Percentiles rank a stretch among this genome's conserved stretches.
phyloP scores from a whole-genome alignment of 495 filamentous ascomycete genomes.

The Amphirosellinia nigrospora region DNA sequence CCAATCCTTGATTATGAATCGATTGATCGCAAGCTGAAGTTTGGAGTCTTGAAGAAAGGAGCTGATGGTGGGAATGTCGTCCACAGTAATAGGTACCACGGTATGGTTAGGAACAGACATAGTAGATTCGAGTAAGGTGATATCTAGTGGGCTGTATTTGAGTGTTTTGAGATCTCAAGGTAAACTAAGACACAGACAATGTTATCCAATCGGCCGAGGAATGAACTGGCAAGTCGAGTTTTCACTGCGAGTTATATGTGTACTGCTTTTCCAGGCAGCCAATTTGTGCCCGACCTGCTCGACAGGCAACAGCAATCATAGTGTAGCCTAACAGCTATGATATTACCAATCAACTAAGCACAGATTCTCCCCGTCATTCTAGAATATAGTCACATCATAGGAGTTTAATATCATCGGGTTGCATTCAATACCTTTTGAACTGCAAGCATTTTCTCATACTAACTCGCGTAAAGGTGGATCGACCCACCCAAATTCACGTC shows the following conservation, averaged over 20 bases:
- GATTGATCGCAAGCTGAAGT: constrained; percentile 42
- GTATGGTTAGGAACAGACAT: constrained; percentile 26
- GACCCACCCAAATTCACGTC: no score
- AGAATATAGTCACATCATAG: no score
- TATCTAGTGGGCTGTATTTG: background rate
- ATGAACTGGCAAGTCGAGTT: background rate
- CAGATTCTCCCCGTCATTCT: no score
- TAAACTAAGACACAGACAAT: background rate
- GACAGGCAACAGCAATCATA: background rate
- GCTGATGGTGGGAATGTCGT: constrained; percentile 32
- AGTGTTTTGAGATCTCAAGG: no score
- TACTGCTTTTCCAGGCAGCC: background rate
- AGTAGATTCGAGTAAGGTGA: background rate
- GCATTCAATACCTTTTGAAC: no score
- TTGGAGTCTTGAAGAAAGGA: constrained; percentile 39
- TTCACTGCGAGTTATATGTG: background rate
- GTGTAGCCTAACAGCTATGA: background rate
- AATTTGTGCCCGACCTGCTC: background rate
- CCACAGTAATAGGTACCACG: constrained; percentile 25
- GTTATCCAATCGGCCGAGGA: background rate
- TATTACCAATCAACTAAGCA: no score
- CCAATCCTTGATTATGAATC: constrained; percentile 41
- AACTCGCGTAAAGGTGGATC: no score
- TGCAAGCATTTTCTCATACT: no score
- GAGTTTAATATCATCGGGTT: no score